Evolutionary conservation across 164 flowering plant species (phyloP), one percentile per base, ranked within the genome.

Genomic region (Macadamia tetraphylla): DNA sequence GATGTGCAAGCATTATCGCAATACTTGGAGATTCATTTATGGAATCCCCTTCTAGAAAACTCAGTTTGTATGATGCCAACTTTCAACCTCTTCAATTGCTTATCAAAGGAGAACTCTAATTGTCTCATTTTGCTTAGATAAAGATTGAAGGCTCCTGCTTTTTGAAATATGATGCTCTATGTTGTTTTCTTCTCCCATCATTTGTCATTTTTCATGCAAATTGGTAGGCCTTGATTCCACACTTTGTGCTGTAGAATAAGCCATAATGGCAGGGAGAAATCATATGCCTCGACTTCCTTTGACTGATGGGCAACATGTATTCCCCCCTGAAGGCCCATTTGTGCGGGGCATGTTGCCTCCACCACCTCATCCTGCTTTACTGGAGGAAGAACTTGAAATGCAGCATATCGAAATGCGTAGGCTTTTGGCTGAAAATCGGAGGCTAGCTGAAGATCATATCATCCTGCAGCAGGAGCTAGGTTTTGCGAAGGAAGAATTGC

Each of bases 331-430:
- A 46, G 84, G 85, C 42, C 86, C 78, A 60, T 78, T 71, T 43
- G 59, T 69, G 56, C 85, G 87, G 2, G 92, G 82, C 12, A 95
- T 84, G 35, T 13, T 84, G 71, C 93, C 85, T 43, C 97, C 81
- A n/a, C 83, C 80, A 31, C 92, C 85, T 43, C 97, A 92, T 71
- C 94, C 92, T 31, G 93, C 88, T 29, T 17, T 88, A 46, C 70
- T 94, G 72, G 96, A 92, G 77, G 97, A 94, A 67, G 99, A 94
- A 66, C 86, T 94, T 75, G 94, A 88, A 74, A 76, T 87, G 23
- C 95, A 88, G 72, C 89, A 81, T 75, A 82, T 58, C 63, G 97
- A 92, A 71, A 78, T 90, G 3, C 81, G 86, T 43, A 88, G 57
- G 57, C 57, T 53, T 53, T 53, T 53, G 57, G 57, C 17, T 14